phyloP scores from a whole-genome alignment of 2,329 filamentous ascomycete species.

The Orbilia oligospora region DNA sequence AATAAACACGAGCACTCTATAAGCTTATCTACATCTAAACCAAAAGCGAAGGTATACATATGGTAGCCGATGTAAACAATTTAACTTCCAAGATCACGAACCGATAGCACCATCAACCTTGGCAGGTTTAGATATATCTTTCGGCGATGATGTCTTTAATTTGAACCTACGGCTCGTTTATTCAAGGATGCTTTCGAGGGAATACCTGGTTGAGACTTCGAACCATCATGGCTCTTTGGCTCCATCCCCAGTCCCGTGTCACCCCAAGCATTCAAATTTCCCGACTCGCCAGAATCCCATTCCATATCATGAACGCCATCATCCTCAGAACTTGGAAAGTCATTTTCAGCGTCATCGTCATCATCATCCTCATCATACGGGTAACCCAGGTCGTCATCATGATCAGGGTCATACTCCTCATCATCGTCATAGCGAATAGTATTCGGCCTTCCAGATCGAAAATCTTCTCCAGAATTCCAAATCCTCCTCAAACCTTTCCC shows the following conservation, averaged over 20 bases:
- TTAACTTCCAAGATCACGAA: too few relatives aligned
- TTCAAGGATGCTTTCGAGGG: background rate
- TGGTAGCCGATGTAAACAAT: too few relatives aligned
- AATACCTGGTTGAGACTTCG: background rate
- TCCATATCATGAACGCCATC: too few relatives aligned
- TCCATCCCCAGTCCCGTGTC: background rate
- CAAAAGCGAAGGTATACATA: too few relatives aligned
- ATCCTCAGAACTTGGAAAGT: too few relatives aligned
- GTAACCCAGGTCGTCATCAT: background rate
- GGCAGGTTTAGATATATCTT: background rate
- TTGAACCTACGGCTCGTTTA: too few relatives aligned
- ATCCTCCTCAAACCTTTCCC: constrained; percentile 17
- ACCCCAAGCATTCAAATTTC: background rate
- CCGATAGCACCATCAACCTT: background rate
- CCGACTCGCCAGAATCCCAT: too few relatives aligned
- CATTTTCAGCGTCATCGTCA: too few relatives aligned
- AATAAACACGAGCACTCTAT: too few relatives aligned
- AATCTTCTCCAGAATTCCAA: constrained; percentile 6
- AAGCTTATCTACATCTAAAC: too few relatives aligned
- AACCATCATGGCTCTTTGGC: background rate
- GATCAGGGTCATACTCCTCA: background rate
- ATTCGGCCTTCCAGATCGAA: background rate
- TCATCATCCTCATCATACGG: background rate
- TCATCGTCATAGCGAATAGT: background rate
- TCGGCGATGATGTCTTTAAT: too few relatives aligned